phyloP scores from a whole-genome alignment of 768 basidiomycete species.

The Megacollybia marginata region DNA sequence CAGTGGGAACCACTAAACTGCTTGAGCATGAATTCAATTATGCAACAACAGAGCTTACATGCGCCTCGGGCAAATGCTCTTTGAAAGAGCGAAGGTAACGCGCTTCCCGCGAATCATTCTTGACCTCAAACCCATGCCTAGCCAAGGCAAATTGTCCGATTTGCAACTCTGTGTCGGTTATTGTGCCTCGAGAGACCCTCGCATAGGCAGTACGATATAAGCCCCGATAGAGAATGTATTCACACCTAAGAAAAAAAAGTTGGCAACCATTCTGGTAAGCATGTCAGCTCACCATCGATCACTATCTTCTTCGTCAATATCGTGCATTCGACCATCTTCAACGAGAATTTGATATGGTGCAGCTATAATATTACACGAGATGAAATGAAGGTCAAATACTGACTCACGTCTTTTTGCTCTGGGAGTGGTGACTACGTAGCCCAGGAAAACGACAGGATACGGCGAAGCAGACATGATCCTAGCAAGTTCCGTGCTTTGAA shows the following conservation, averaged over 20 bases:
- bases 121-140: conserved; percentile 40
- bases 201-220: conserved; percentile 78
- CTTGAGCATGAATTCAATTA: background rate
- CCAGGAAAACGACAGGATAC: conserved; percentile 70
- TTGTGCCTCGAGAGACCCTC: conserved; percentile 70
- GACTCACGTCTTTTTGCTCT: conserved; percentile 53
- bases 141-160: conserved; percentile 82
- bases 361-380: conserved; percentile 29
- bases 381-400: background rate
- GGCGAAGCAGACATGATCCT: conserved; percentile 68
- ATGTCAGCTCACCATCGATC: conserved; percentile 53
- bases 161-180: conserved; percentile 89
- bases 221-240: conserved; percentile 84
- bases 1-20: conserved; percentile 66
- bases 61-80: conserved; percentile 54
- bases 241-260: conserved; percentile 50
- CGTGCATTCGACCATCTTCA: conserved; percentile 71
- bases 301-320: conserved; percentile 66
- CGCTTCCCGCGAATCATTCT: conserved; percentile 52
- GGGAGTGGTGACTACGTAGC: conserved; percentile 74
- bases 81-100: conserved; percentile 64
- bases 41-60: conserved; percentile 34
- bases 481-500: conserved; percentile 77
- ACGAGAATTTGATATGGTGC: conserved; percentile 72
- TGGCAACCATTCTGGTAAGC: background rate